Percentiles rank a stretch among this genome's conserved stretches.
Conservation (phyloP, 1,139 yeast genomes). For the Zygoascus hellenicus region DNA sequence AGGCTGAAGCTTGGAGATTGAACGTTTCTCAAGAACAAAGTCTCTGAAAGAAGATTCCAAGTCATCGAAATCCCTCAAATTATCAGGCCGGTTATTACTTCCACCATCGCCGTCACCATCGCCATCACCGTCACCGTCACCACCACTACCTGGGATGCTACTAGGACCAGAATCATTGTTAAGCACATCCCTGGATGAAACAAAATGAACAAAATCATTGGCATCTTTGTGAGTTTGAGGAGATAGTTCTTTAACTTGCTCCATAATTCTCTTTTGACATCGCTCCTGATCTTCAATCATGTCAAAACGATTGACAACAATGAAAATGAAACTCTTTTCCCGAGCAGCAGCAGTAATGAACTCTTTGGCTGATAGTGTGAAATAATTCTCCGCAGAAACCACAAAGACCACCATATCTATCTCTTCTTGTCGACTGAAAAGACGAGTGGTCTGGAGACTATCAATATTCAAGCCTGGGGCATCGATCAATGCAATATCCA, state of each 20-base stretch:
- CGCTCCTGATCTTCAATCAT: conserved; percentile 71
- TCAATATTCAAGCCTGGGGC: conserved; percentile 97
- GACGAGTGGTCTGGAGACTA: conserved; percentile 89
- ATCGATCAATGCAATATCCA: conserved; percentile 87
- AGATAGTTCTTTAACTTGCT: conserved; percentile 79
- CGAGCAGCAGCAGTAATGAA: conserved; percentile 86
- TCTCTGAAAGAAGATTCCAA: conserved; percentile 80
- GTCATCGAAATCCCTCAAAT: conserved; percentile 64
- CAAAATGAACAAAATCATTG: conserved; percentile 88
- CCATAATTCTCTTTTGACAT: conserved; percentile 70
- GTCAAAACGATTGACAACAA: conserved; percentile 91
- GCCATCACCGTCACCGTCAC: conserved; percentile 30
- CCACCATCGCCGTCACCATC: conserved; percentile 30
- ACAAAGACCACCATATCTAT: conserved; percentile 95
- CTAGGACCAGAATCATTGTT: conserved; percentile 33
- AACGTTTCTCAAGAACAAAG: conserved; percentile 83
- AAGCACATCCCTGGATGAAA: conserved; percentile 52
- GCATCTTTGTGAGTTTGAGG: conserved; percentile 91
- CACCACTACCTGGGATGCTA: conserved; percentile 38
- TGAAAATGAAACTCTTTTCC: conserved; percentile 86
- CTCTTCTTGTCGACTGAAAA: conserved; percentile 94
- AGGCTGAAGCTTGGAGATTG: conserved; percentile 83
- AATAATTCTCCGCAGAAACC: conserved; percentile 92
- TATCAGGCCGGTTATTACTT: conserved; percentile 22
- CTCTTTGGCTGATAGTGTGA: conserved; percentile 90